Base-by-base conservation (phyloP, 2,329 filamentous ascomycete species). In the Colletotrichum melonis region DNA sequence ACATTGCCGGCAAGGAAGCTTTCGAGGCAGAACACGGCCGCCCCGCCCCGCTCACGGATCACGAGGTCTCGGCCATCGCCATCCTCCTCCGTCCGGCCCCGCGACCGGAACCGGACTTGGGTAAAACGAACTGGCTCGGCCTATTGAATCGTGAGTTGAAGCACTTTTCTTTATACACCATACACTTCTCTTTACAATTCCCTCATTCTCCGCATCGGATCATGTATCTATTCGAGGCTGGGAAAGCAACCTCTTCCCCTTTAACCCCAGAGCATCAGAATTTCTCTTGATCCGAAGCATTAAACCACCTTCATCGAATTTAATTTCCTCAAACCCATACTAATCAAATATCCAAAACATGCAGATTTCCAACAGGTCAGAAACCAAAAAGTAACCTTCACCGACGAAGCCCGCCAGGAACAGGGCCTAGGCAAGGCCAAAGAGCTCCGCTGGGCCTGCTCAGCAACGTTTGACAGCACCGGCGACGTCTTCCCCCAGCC, bases 1-100 rank as follows among this genome's bases (percentile, higher is more conserved):
- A 83, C 83, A 80, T 86, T 67, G 80, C 82, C 28, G 58, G 79
- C 24, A 84, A 88, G 63, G 84, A 85, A 68, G 77, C 78, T 2
- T 78, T 77, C 56, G 82, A 85, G 76, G 75, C 69, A 11, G 46
- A 75, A 7, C 74, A 79, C 46, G 79, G 78, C 7, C 42, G 74
- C 16, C 82, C 85, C 0, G 80, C 83, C 1, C 81, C 82, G 0
- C 76, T 88, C 35, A 81, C 82, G 0, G 78, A 79, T 5, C 74
- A 77, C 5, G 82, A 89, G 76, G 77, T 80, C 11, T 78, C 80
- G 52, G 84, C 86, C 19, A 77, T 90, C 30, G 78, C 81, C 1
- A 78, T 82, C 5, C 80, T 90, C 58, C 79, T 84, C 65, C 74
- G 77, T 2, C 78, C 74, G 26, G 63, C 72, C 16, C 63, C 65